These are phyloP conservation scores for Botryotinia narcissicola DNA, from an alignment of 2,329 filamentous ascomycete genomes.

Conservation along the genomic window DNA sequence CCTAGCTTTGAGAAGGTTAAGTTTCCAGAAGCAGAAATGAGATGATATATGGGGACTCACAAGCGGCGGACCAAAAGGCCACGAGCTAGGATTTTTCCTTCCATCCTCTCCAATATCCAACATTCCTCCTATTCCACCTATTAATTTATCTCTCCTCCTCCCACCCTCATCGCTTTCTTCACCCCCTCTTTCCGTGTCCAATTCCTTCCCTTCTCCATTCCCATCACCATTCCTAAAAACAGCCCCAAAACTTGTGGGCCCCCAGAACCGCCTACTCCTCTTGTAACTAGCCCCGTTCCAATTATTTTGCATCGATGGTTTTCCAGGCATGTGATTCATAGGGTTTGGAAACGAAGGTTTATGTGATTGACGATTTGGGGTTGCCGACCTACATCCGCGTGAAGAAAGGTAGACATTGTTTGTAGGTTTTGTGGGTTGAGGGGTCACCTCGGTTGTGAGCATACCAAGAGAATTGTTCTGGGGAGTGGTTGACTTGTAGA, in stretches of 20 bases:
- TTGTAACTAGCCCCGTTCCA: conserved; percentile 30
- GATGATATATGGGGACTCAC: neutral
- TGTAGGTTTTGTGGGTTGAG: neutral
- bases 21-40: neutral
- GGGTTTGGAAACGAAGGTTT: neutral
- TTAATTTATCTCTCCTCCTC: neutral
- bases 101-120: conserved; percentile 33
- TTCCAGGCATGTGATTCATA: neutral
- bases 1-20: conserved; percentile 22
- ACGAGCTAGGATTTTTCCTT: conserved; percentile 30
- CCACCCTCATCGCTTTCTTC: neutral
- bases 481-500: neutral
- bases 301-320: neutral
- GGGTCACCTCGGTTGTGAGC: no score
- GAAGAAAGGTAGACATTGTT: neutral
- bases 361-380: neutral
- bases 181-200: no score
- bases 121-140: conserved; percentile 25
- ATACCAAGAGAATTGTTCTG: neutral
- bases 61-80: conserved; percentile 27
- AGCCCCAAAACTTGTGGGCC: conserved; percentile 35
- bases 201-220: neutral
- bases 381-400: neutral
- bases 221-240: conserved; percentile 29
- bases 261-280: conserved; percentile 31